Conservation (phyloP, 352 stramenopile genomes). For the Pythium insidiosum region DNA sequence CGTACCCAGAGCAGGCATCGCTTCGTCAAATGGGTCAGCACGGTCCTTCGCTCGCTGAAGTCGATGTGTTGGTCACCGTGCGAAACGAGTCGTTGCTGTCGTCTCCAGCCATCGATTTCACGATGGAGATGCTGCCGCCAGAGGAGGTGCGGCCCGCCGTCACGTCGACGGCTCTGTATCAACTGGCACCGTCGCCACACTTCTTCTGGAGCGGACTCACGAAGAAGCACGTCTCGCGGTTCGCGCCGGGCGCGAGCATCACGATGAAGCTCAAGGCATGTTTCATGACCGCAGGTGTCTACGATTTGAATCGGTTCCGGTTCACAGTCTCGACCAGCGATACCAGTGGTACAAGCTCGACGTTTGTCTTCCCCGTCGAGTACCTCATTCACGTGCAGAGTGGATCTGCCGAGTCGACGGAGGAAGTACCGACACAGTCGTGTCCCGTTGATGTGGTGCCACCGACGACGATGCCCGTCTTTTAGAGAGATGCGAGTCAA, state of each 20-base stretch:
- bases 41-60: constrained; percentile 32
- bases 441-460: no score
- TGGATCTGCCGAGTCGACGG: not conserved
- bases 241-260: constrained; percentile 32
- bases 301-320: constrained; percentile 79
- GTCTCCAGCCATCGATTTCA: constrained; percentile 63
- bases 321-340: constrained; percentile 33
- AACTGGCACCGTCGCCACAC: constrained; percentile 28
- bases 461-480: no score
- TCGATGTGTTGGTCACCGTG: constrained; percentile 71
- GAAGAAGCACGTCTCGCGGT: constrained; percentile 53
- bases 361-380: constrained; percentile 69
- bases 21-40: constrained; percentile 6
- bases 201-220: constrained; percentile 80
- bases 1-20: constrained; percentile 32
- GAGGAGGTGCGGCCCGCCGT: constrained; percentile 40
- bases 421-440: no score
- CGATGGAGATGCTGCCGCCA: constrained; percentile 68
- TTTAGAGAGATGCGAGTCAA: not conserved
- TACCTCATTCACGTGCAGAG: constrained; percentile 64
- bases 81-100: constrained; percentile 48
- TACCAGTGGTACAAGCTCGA: constrained; percentile 1
- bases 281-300: constrained; percentile 65
- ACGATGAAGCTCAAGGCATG: constrained; percentile 61
- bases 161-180: constrained; percentile 1